Base-by-base conservation (phyloP, 2,329 filamentous ascomycete genomes). In the Hymenoscyphus infarciens region DNA sequence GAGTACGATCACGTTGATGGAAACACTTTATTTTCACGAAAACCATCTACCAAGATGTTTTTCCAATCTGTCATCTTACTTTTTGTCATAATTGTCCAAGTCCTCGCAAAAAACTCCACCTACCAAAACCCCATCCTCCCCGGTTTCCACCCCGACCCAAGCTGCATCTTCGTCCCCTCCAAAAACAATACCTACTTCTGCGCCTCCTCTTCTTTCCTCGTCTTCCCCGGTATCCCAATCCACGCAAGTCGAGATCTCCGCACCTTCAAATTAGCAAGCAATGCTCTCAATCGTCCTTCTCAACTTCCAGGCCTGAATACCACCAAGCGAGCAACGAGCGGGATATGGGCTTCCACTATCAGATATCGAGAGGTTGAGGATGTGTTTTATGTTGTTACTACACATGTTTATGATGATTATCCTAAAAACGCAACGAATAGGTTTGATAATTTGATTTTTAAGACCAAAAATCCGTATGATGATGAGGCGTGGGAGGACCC, bases 201-300 rank as follows among this genome's bases (percentile, higher is more conserved):
- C 54, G 75, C 75, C 0, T 71, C 73, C 3, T 77, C 76, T 0
- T 76, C 73, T 11, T 79, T 80, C 64, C 67, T 74, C 45, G 69
- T 73, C 13, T 79, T 77, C 49, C 78, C 78, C 1, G 77, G 78
- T 0, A 66, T 79, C 1, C 77, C 77, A 5, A 74, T 80, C 52
- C 75, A 83, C 67, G 80, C 80, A 1, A 82, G 78, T n/a, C 77
- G 76, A 60, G 81, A 84, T 67, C 69, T 85, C 19, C 66, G 75
- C 16, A 78, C 79, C 59, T 85, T 81, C 81, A 80, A 78, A 61
- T 74, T 79, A 6, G 74, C 79, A 39, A 75, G 76, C 60, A 73
- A 77, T 63, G 76, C 74, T 1, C 60, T 78, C 16, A 75, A 73
- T 53, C 71, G 75, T 16, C 70, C 67, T 11, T 67, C 71, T 0